Conservation (phyloP, 2,329 filamentous ascomycete species). For the Chaetomiaceae sp. region DNA sequence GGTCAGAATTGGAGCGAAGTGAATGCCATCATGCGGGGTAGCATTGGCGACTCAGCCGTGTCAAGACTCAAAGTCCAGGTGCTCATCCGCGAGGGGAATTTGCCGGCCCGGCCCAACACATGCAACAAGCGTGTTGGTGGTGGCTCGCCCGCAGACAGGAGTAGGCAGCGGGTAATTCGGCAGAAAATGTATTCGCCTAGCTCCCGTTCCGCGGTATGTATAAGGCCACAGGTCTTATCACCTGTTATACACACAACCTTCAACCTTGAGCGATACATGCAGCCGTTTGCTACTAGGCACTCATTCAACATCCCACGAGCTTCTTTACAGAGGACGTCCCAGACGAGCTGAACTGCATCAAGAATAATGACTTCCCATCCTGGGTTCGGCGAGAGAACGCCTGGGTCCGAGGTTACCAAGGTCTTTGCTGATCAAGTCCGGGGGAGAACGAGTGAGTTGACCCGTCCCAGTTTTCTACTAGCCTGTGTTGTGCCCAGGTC, state of each 20-base stretch:
- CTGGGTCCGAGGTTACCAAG: slow-evolving; percentile 33
- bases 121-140: too few relatives aligned
- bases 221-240: neutral
- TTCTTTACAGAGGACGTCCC: too few relatives aligned
- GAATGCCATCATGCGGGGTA: slow-evolving; percentile 7
- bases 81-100: neutral
- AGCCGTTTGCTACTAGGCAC: too few relatives aligned
- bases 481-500: too few relatives aligned
- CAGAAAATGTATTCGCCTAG: slow-evolving; percentile 12
- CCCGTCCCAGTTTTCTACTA: too few relatives aligned
- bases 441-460: slow-evolving; percentile 30
- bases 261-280: too few relatives aligned
- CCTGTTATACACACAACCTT: too few relatives aligned
- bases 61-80: too few relatives aligned
- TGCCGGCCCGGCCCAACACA: too few relatives aligned
- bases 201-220: neutral
- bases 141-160: too few relatives aligned
- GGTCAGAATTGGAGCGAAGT: neutral
- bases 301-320: too few relatives aligned
- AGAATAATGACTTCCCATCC: slow-evolving; percentile 33
- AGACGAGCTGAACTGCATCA: too few relatives aligned
- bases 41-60: neutral
- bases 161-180: neutral
- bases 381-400: slow-evolving; percentile 32
- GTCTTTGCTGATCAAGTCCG: slow-evolving; percentile 28